A percentile compares a stretch with the other conserved stretches of the same genome.
phyloP scores from a whole-genome alignment of 2,329 filamentous ascomycete genomes.

The Xylariales sp. region DNA sequence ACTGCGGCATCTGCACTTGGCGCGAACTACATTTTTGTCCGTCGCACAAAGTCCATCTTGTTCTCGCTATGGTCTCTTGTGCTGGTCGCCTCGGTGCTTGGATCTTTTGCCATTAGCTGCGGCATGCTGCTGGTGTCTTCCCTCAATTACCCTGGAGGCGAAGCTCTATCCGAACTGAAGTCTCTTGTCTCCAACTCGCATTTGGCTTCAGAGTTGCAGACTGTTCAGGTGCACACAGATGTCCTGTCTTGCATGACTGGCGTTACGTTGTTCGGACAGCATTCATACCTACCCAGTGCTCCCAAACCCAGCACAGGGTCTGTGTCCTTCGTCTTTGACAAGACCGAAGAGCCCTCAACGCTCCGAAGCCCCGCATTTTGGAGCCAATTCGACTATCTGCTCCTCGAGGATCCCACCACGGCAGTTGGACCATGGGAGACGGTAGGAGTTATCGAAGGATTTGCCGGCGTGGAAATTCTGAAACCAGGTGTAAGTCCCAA shows the following conservation, averaged over 20 bases:
- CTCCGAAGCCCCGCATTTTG: constrained; percentile 52
- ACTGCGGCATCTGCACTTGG: constrained; percentile 73
- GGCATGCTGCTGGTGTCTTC: constrained; percentile 74
- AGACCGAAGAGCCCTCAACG: constrained; percentile 49
- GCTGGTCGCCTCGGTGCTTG: constrained; percentile 56
- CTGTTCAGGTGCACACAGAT: constrained; percentile 55
- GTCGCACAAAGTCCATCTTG: constrained; percentile 55
- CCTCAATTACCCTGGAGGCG: constrained; percentile 90
- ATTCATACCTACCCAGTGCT: constrained; percentile 24
- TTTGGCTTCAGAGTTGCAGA: constrained; percentile 21
- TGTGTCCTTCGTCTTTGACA: constrained; percentile 47
- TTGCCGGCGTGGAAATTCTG: constrained; percentile 54
- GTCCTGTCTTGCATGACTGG: constrained; percentile 68
- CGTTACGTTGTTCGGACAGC: constrained; percentile 60
- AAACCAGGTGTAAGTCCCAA: constrained; percentile 33
- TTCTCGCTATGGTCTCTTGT: constrained; percentile 50
- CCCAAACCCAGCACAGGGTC: constrained; percentile 17
- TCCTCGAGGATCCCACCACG: constrained; percentile 48
- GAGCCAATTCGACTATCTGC: constrained; percentile 58
- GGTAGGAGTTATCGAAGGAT: constrained; percentile 53
- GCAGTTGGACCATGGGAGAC: constrained; percentile 50
- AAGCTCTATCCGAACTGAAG: constrained; percentile 61
- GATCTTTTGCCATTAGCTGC: constrained; percentile 56
- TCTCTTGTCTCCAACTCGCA: constrained; percentile 27
- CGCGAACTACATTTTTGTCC: constrained; percentile 65